Percentiles rank a stretch among this genome's conserved stretches.
phyloP scores from a whole-genome alignment of 2,329 filamentous ascomycete species.

The Myriosclerotinia scirpicola region DNA sequence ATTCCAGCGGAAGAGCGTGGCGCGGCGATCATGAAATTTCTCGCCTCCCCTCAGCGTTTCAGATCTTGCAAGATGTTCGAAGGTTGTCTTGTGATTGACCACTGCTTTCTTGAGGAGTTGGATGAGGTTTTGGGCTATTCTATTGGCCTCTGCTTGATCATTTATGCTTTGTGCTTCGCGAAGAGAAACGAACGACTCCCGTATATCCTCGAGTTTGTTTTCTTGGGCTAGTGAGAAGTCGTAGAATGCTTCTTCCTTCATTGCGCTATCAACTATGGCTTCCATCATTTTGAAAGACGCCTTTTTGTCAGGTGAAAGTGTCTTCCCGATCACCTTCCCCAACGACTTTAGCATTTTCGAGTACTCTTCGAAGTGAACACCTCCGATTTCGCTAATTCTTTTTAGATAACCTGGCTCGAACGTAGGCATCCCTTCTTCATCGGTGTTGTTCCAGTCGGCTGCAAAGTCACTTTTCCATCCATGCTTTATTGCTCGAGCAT shows the following conservation, averaged over 20 bases:
- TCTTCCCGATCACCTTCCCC: background rate
- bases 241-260: slow-evolving; percentile 3
- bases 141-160: background rate
- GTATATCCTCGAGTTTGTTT: background rate
- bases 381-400: background rate
- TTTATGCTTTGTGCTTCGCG: background rate
- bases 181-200: background rate
- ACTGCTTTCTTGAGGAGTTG: background rate
- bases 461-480: background rate
- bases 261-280: background rate
- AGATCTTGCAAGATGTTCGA: background rate
- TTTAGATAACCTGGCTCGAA: accelerated
- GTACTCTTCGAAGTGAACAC: too few relatives aligned
- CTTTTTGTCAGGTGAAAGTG: background rate
- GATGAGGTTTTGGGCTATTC: background rate
- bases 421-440: background rate
- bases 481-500: slow-evolving; percentile 8
- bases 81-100: background rate
- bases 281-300: background rate
- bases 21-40: slow-evolving; percentile 13
- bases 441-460: background rate
- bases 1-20: slow-evolving; percentile 14
- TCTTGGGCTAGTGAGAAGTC: background rate
- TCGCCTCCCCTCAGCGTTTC: background rate
- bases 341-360: background rate